Conservation (phyloP, 1,284 basidiomycete species). For the Phellinidium pouzarii region DNA sequence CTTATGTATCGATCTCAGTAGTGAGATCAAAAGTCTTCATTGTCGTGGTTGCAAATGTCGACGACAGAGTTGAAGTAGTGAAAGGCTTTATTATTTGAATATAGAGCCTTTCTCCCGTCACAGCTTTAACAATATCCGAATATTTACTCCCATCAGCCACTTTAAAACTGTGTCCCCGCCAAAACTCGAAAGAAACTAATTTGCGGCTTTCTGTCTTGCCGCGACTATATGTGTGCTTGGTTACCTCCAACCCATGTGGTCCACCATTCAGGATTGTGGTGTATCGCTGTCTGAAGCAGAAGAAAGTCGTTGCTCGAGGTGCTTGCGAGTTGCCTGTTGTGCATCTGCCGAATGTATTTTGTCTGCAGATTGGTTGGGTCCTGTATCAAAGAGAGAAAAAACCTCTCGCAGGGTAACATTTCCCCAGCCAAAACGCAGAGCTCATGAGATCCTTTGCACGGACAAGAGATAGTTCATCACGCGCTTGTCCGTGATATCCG, state of each 20-base stretch:
- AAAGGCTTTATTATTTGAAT: not conserved
- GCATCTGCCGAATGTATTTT: constrained; percentile 1
- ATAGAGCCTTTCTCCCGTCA: constrained; percentile 7
- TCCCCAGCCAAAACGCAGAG: not conserved
- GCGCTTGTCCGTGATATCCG: not conserved
- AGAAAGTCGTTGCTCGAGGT: constrained; percentile 3
- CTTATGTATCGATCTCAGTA: not conserved
- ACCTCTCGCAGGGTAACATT: not conserved
- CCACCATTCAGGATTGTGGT: constrained; percentile 1
- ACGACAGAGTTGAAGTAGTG: not conserved
- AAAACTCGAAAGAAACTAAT: constrained; percentile 3
- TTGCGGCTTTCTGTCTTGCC: constrained; percentile 6
- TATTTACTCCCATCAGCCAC: constrained; percentile 1
- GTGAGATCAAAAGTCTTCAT: not conserved
- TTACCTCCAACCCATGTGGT: constrained; percentile 8
- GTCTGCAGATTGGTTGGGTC: not conserved
- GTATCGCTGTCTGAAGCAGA: not conserved
- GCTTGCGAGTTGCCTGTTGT: not conserved
- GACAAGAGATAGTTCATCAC: not conserved
- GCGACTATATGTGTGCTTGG: constrained; percentile 9
- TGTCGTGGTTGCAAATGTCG: not conserved
- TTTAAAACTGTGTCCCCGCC: constrained; percentile 5
- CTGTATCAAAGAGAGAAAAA: not conserved
- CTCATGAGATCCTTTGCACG: constrained; percentile 4
- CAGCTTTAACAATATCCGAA: not conserved